Evolutionary conservation across 306 rosid species (phyloP).

Genomic region (Acmispon strigosus): DNA sequence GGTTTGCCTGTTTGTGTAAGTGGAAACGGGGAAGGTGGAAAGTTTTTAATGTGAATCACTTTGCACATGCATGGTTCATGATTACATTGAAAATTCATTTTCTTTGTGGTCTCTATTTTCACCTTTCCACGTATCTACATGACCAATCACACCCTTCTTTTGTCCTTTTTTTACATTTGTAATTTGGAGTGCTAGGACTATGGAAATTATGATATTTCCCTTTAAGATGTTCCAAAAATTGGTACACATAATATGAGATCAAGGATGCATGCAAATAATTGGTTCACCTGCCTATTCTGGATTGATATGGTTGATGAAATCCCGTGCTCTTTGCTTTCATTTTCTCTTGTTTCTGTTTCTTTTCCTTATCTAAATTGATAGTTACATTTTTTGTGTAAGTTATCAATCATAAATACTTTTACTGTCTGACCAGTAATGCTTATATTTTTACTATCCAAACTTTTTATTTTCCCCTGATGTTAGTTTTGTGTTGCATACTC

Average conservation of each 20-base stretch:
- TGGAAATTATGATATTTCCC: background rate
- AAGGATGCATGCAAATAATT: background rate
- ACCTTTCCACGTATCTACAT: background rate
- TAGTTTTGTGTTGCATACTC: background rate
- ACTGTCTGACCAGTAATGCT: background rate
- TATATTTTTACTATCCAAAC: background rate
- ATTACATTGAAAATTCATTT: background rate
- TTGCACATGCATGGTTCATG: background rate
- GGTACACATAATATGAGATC: background rate
- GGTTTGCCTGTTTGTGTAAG: background rate
- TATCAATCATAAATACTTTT: background rate
- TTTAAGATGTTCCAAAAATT: background rate
- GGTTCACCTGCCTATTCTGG: constrained; percentile 3
- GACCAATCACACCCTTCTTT: background rate
- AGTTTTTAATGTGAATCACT: background rate
- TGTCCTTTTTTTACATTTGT: background rate
- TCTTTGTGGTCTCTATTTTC: background rate
- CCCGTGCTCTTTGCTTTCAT: background rate
- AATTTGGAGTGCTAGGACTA: background rate
- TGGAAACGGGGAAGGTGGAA: background rate
- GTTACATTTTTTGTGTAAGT: background rate
- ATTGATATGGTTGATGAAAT: background rate
- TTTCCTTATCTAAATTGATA: background rate
- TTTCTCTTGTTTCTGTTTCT: background rate
- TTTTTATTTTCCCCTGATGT: background rate